A percentile compares a stretch with the other conserved stretches of the same genome.
Conservation (phyloP, 2,329 filamentous ascomycete species). For the Blastomyces gilchristii region DNA sequence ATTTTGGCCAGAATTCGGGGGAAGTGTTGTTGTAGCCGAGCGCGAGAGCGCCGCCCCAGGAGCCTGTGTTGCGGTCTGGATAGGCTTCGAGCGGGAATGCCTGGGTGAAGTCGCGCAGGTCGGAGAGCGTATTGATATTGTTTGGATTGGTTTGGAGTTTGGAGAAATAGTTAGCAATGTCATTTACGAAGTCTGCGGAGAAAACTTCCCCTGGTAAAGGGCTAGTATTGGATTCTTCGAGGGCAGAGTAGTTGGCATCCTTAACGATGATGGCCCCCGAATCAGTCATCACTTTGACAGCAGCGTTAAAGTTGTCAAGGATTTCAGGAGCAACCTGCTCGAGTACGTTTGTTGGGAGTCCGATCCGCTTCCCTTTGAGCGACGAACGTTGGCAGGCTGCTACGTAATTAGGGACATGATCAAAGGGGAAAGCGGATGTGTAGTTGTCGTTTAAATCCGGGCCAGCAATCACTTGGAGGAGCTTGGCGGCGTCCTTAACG, state of each 20-base stretch:
- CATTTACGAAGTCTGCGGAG: constrained; percentile 49
- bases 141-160: constrained; percentile 42
- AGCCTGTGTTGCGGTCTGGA: constrained; percentile 48
- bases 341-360: constrained; percentile 52
- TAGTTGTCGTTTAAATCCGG: constrained; percentile 47
- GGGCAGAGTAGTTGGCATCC: constrained; percentile 49
- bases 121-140: constrained; percentile 42
- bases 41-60: constrained; percentile 47
- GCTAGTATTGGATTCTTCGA: constrained; percentile 35
- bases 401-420: constrained; percentile 49
- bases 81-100: constrained; percentile 46
- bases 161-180: constrained; percentile 34
- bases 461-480: constrained; percentile 50
- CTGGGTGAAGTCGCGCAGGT: constrained; percentile 49
- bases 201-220: constrained; percentile 36
- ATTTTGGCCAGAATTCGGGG: constrained; percentile 47
- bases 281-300: constrained; percentile 42
- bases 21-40: constrained; percentile 48
- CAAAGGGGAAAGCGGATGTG: constrained; percentile 48
- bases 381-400: constrained; percentile 45
- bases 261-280: constrained; percentile 54
- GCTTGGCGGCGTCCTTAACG: constrained; percentile 48
- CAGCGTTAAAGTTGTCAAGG: constrained; percentile 46
- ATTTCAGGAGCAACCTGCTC: constrained; percentile 25
- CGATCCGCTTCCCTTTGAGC: constrained; percentile 50